These are phyloP conservation scores for Aspergillus vadensis DNA, from an alignment of 2,329 filamentous ascomycete genomes.

Conservation along the genomic window DNA sequence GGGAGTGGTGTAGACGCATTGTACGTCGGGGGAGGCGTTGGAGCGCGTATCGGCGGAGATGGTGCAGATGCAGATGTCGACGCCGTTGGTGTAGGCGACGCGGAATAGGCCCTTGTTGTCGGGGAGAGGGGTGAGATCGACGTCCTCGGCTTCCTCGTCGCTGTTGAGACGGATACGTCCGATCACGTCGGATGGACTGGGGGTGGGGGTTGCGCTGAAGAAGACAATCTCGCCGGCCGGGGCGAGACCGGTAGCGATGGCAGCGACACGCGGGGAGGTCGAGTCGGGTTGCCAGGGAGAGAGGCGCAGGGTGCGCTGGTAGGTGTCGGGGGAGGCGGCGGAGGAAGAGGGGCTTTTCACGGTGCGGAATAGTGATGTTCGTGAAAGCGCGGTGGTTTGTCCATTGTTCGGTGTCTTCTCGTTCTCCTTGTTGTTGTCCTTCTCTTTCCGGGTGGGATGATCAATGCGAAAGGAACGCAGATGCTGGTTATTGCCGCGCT, in stretches of 20 bases:
- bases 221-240: slow-evolving; percentile 76
- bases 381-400: slow-evolving; percentile 51
- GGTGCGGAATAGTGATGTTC: slow-evolving; percentile 54
- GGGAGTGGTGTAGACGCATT: slow-evolving; percentile 45
- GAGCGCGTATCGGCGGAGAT: slow-evolving; percentile 54
- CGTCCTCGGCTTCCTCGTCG: slow-evolving; percentile 54
- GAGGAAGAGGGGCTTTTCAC: slow-evolving; percentile 33
- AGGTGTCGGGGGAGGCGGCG: slow-evolving; percentile 52
- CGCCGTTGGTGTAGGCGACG: slow-evolving; percentile 76
- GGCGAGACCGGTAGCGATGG: slow-evolving; percentile 75
- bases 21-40: slow-evolving; percentile 41
- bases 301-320: slow-evolving; percentile 61
- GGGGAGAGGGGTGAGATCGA: slow-evolving; percentile 43
- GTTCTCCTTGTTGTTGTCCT: slow-evolving; percentile 18
- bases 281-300: slow-evolving; percentile 55
- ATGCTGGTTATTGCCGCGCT: slow-evolving; percentile 79
- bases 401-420: slow-evolving; percentile 21
- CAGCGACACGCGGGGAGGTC: slow-evolving; percentile 67
- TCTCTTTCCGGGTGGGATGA: slow-evolving; percentile 52
- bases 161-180: slow-evolving; percentile 54
- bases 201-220: slow-evolving; percentile 67
- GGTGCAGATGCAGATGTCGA: slow-evolving; percentile 70
- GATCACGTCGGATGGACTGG: slow-evolving; percentile 55
- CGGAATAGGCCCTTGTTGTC: slow-evolving; percentile 55
- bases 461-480: slow-evolving; percentile 73